Percentiles rank a stretch among this genome's conserved stretches.
phyloP scores from a whole-genome alignment of 106 monocot species.

The Acorus gramineus region DNA sequence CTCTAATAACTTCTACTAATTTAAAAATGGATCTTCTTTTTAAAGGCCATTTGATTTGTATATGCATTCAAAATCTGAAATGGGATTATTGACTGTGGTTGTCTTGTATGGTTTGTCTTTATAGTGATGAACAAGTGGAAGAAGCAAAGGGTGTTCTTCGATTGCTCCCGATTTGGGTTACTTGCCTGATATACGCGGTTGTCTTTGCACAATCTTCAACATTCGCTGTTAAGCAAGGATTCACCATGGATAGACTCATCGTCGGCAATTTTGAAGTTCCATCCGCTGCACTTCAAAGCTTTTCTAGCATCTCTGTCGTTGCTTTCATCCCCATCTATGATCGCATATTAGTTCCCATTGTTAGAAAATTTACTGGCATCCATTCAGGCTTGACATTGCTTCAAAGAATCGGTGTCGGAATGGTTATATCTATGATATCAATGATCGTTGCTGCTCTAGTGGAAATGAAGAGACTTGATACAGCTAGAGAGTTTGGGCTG shows the following conservation, averaged over 20 bases:
- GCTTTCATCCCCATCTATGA: constrained; percentile 39
- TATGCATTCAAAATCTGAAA: too few relatives aligned
- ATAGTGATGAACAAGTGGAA: constrained; percentile 18
- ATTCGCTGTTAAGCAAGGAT: constrained; percentile 46
- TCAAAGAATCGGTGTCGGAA: constrained; percentile 42
- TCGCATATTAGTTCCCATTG: constrained; percentile 22
- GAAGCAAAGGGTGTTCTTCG: background rate
- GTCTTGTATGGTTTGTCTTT: too few relatives aligned
- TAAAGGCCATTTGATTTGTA: too few relatives aligned
- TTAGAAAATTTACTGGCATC: constrained; percentile 17
- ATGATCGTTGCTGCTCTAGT: constrained; percentile 34
- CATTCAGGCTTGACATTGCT: constrained; percentile 38
- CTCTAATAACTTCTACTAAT: too few relatives aligned
- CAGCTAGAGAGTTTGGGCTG: constrained; percentile 16
- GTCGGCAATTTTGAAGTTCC: constrained; percentile 22
- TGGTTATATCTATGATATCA: constrained; percentile 18
- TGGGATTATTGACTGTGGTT: too few relatives aligned
- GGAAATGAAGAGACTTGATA: constrained; percentile 15
- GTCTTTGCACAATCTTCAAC: constrained; percentile 43
- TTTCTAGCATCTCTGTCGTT: constrained; percentile 21
- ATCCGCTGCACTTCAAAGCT: constrained; percentile 42
- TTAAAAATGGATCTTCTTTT: too few relatives aligned
- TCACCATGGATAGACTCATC: constrained; percentile 38
- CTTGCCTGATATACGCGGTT: constrained; percentile 31
- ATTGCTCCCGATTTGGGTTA: constrained; percentile 37